Conservation (phyloP, 2,329 filamentous ascomycete genomes). For the Beauveria caledonica region DNA sequence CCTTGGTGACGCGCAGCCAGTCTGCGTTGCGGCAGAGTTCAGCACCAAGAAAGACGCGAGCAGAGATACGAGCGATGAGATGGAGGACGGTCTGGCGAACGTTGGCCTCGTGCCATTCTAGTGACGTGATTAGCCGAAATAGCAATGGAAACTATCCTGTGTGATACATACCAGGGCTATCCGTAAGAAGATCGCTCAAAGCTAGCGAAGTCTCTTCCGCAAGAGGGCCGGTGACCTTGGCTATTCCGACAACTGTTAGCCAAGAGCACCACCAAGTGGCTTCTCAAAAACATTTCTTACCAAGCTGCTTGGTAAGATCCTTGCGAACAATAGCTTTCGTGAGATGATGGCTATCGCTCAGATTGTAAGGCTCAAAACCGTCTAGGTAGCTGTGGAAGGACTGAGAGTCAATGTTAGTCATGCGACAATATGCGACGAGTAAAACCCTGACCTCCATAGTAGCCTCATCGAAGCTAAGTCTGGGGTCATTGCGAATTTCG, state of each 20-base stretch:
- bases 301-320: slow-evolving; percentile 15
- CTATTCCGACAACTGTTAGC: not conserved
- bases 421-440: not conserved
- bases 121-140: not conserved
- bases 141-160: not conserved
- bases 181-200: slow-evolving; percentile 4
- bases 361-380: slow-evolving; percentile 14
- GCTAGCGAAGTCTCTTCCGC: slow-evolving; percentile 8
- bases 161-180: slow-evolving; percentile 2
- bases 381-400: slow-evolving; percentile 13
- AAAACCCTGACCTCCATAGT: not conserved
- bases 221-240: slow-evolving; percentile 11
- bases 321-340: slow-evolving; percentile 14
- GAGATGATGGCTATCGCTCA: slow-evolving; percentile 2
- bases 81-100: slow-evolving; percentile 11
- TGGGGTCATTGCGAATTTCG: slow-evolving; percentile 18
- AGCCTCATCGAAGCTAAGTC: slow-evolving; percentile 14
- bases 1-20: slow-evolving; percentile 36
- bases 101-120: slow-evolving; percentile 14
- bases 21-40: slow-evolving; percentile 32
- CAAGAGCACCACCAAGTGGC: not conserved
- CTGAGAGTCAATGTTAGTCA: not conserved
- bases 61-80: slow-evolving; percentile 18
- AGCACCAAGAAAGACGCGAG: slow-evolving; percentile 32
- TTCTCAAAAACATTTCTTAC: not conserved